Conservation (phyloP, 2,329 filamentous ascomycete genomes). For the Nemania serpens region DNA sequence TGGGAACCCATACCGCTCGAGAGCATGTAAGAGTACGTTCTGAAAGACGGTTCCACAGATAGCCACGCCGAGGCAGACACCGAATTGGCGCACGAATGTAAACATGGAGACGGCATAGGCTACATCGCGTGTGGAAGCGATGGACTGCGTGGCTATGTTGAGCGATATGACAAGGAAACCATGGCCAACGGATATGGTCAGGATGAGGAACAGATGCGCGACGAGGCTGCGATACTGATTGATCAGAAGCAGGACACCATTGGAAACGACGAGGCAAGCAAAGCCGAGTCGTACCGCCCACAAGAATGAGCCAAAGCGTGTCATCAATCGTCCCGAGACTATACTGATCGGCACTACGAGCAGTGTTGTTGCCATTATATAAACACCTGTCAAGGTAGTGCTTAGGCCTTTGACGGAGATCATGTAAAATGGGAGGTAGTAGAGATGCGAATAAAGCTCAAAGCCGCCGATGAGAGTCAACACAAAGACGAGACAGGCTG, state of each 20-base stretch:
- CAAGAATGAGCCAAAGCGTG: constrained; percentile 11
- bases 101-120: constrained; percentile 21
- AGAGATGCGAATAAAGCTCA: constrained; percentile 21
- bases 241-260: constrained; percentile 8
- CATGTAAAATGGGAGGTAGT: constrained; percentile 24
- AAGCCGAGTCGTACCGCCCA: constrained; percentile 21
- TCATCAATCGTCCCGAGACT: constrained; percentile 16
- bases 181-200: constrained; percentile 12
- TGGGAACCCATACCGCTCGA: constrained; percentile 9
- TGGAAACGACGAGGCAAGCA: neutral
- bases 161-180: constrained; percentile 12
- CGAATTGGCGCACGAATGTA: constrained; percentile 21
- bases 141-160: constrained; percentile 15
- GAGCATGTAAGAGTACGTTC: constrained; percentile 21
- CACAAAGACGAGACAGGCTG: constrained; percentile 11
- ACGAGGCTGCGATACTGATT: neutral
- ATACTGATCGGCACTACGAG: constrained; percentile 10
- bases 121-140: neutral
- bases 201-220: constrained; percentile 8
- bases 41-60: constrained; percentile 19
- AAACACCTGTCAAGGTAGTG: constrained; percentile 19
- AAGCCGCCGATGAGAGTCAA: constrained; percentile 1
- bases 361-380: constrained; percentile 20
- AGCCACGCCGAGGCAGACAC: constrained; percentile 21
- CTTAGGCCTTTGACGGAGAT: constrained; percentile 14